A percentile compares a stretch with the other conserved stretches of the same genome.
Conservation (phyloP, 148 eudicot genomes). For the Cornus florida region DNA sequence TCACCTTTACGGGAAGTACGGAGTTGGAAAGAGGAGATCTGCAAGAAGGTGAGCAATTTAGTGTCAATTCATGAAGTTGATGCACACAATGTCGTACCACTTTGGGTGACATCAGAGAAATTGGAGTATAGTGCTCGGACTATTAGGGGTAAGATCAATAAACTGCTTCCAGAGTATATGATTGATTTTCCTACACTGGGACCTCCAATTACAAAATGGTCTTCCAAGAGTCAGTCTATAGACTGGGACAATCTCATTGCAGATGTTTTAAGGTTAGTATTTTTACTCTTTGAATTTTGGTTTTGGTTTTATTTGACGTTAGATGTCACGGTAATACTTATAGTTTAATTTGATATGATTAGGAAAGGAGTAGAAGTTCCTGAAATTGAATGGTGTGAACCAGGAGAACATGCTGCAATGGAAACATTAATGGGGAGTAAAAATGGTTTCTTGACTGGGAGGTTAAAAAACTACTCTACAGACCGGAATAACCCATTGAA, state of each 20-base stretch:
- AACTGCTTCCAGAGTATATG: slow-evolving; percentile 77
- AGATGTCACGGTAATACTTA: not conserved
- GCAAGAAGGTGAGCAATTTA: slow-evolving; percentile 59
- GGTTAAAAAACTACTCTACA: slow-evolving; percentile 64
- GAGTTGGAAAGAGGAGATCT: slow-evolving; percentile 72
- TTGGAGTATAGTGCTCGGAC: slow-evolving; percentile 93
- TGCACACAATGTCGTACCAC: slow-evolving; percentile 94
- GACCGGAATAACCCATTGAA: slow-evolving; percentile 86
- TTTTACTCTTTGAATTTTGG: not conserved
- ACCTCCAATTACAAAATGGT: slow-evolving; percentile 58
- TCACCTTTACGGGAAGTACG: slow-evolving; percentile 78
- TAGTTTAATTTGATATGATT: slow-evolving; percentile 18
- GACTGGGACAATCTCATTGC: slow-evolving; percentile 80
- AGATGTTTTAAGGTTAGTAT: slow-evolving; percentile 59
- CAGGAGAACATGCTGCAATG: slow-evolving; percentile 83
- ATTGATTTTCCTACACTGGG: slow-evolving; percentile 66
- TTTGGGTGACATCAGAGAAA: slow-evolving; percentile 84
- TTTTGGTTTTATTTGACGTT: not conserved
- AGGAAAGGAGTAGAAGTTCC: slow-evolving; percentile 94
- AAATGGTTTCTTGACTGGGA: slow-evolving; percentile 73
- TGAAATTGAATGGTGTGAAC: slow-evolving; percentile 91
- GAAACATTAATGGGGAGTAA: slow-evolving; percentile 72
- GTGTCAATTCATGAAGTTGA: slow-evolving; percentile 93
- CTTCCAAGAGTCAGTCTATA: slow-evolving; percentile 30
- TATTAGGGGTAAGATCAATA: slow-evolving; percentile 74